Evolutionary conservation across 768 basidiomycete species (phyloP), one percentile per base, ranked within the genome.

Genomic region (Tylopilus vinaceipallidus): DNA sequence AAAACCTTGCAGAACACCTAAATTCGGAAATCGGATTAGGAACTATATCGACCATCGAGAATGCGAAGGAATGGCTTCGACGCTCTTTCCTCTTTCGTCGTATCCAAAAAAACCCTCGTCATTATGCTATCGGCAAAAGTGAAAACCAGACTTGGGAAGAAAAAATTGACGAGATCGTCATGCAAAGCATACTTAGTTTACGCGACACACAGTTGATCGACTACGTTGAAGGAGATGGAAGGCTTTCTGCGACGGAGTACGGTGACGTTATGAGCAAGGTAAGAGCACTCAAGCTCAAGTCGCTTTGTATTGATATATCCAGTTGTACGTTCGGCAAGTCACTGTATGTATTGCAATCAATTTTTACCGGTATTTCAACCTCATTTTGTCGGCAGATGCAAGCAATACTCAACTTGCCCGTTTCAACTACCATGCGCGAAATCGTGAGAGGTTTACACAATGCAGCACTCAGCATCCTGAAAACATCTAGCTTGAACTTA

Each of bases 11-110:
- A 3, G 95, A 98, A 65, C 94, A 98, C 66, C 70, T 99, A 56
- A 98, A 98, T 61, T 92, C 92, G 2, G 95, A 99, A 70, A 87
- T 98, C 47, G 86, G 86, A 0, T 76, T 98, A 10, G 81, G 84
- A 3, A 94, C 95, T 0, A 94, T 99, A 60, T 82, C 76, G 4
- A 75, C 78, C 56, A 52, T 88, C 4, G 67, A 75, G 2, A 79
- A 78, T 6, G 95, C 93, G 2, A 88, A 87, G 57, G 71, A 76
- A 14, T 99, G 97, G 97, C 70, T 95, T 22, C 79, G 75, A 19
- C 82, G 78, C 47, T 90, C 95, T 0, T 99, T 98, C 68, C 71
- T 99, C 13, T 95, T 80, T 61, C 86, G 87, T 45, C 79, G 97
- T 19, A 83, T 99, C 49, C 80, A 83, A 56, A 83, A 84, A 65